Percentiles rank a stretch among this genome's conserved stretches.
These are phyloP conservation scores for Sphaerulina musiva DNA, from an alignment of 2,329 filamentous ascomycete genomes.

Conservation along the genomic window DNA sequence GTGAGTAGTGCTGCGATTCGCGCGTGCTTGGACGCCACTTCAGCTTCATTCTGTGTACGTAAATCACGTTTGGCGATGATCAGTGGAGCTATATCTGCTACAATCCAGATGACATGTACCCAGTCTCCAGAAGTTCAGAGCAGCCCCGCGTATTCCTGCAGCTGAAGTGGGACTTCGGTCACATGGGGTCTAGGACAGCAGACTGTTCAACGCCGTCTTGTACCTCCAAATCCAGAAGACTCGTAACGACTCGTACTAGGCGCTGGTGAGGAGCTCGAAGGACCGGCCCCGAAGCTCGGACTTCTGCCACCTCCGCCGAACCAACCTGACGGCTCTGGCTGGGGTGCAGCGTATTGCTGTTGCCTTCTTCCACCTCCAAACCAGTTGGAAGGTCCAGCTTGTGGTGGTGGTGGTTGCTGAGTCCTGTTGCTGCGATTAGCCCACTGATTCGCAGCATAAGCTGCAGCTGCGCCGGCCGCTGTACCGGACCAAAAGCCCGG, in stretches of 20 bases:
- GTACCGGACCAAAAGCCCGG: constrained; percentile 70
- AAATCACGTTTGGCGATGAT: no score
- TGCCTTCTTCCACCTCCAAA: constrained; percentile 17
- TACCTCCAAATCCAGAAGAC: constrained; percentile 34
- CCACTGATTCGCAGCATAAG: constrained; percentile 22
- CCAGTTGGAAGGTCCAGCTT: constrained; percentile 30
- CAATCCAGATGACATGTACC: no score
- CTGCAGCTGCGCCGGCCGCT: constrained; percentile 56
- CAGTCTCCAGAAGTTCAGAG: no score
- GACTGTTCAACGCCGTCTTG: constrained; percentile 14
- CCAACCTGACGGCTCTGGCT: constrained; percentile 10
- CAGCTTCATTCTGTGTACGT: no score
- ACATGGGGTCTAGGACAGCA: background rate
- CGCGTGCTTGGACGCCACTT: no score
- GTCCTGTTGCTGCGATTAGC: constrained; percentile 20
- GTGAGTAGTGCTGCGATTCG: no score
- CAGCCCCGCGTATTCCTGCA: no score
- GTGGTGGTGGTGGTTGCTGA: constrained; percentile 28
- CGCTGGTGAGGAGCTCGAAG: constrained; percentile 14
- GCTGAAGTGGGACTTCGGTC: background rate
- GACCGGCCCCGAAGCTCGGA: constrained; percentile 14
- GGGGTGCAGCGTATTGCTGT: background rate
- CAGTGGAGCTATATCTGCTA: no score
- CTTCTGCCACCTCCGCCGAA: constrained; percentile 18
- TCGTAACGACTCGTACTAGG: constrained; percentile 31